These are phyloP conservation scores for Xerocomellus chrysenteron DNA, from an alignment of 768 basidiomycete genomes.

Conservation along the genomic window DNA sequence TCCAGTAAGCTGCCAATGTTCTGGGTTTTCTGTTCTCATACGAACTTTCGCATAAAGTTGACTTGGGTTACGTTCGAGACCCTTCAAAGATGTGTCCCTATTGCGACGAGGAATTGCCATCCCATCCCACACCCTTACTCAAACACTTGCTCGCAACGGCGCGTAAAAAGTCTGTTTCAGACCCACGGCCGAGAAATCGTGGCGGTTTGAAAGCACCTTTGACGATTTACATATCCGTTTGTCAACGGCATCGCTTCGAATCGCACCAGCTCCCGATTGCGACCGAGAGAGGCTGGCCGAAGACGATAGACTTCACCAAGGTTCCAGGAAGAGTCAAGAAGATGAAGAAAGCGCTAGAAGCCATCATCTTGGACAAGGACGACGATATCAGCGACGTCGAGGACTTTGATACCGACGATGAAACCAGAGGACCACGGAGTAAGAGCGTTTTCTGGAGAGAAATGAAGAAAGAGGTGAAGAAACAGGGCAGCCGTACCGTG, in stretches of 20 bases:
- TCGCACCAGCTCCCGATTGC: slow-evolving; percentile 71
- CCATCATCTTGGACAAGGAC: slow-evolving; percentile 50
- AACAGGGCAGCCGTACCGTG: slow-evolving; percentile 63
- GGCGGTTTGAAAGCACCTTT: slow-evolving; percentile 56
- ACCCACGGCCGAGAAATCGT: slow-evolving; percentile 68
- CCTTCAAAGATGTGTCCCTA: slow-evolving; percentile 76
- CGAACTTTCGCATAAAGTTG: slow-evolving; percentile 38
- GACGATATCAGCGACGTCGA: slow-evolving; percentile 21
- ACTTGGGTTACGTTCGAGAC: slow-evolving; percentile 51
- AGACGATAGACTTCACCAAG: slow-evolving; percentile 59
- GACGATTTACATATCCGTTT: slow-evolving; percentile 60
- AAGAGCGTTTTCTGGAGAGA: slow-evolving; percentile 70
- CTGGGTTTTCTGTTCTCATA: not conserved
- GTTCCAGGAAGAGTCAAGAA: slow-evolving; percentile 53
- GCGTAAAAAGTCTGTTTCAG: slow-evolving; percentile 51
- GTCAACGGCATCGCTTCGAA: slow-evolving; percentile 80
- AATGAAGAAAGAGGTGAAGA: slow-evolving; percentile 57
- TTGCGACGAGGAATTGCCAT: slow-evolving; percentile 71
- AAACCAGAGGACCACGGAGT: slow-evolving; percentile 30
- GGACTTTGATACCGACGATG: slow-evolving; percentile 6
- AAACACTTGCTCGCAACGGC: slow-evolving; percentile 51
- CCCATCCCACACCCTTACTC: slow-evolving; percentile 58
- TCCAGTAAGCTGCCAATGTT: slow-evolving; percentile 35
- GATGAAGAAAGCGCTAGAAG: slow-evolving; percentile 48
- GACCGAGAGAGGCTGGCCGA: slow-evolving; percentile 72